Conservation (phyloP, 2,329 filamentous ascomycete genomes). For the Fusarium penzigii region DNA sequence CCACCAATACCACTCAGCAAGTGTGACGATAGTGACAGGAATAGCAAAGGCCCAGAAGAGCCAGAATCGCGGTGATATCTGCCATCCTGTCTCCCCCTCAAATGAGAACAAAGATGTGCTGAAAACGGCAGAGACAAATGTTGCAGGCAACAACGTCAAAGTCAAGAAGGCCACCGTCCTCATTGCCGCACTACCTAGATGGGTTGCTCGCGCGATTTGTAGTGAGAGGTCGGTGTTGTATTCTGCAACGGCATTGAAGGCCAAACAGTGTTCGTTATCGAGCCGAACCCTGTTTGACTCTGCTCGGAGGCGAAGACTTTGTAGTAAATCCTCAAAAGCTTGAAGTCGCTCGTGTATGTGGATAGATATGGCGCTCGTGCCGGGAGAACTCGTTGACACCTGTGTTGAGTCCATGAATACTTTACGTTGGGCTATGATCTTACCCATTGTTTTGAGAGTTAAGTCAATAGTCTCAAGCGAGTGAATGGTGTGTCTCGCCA, state of each 20-base stretch:
- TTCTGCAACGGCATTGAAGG: constrained; percentile 46
- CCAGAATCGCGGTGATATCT: constrained; percentile 36
- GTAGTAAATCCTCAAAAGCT: constrained; percentile 35
- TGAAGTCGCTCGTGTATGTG: constrained; percentile 35
- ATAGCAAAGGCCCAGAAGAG: constrained; percentile 36
- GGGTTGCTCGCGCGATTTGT: constrained; percentile 40
- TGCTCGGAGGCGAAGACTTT: constrained; percentile 38
- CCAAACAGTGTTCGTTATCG: constrained; percentile 56
- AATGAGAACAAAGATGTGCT: constrained; percentile 47
- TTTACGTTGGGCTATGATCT: constrained; percentile 35
- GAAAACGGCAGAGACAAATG: constrained; percentile 51
- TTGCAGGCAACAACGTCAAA: constrained; percentile 50
- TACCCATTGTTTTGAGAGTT: constrained; percentile 31
- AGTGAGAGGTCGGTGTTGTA: constrained; percentile 41
- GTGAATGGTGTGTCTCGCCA: constrained; percentile 46
- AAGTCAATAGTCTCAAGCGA: constrained; percentile 44
- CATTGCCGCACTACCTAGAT: constrained; percentile 52
- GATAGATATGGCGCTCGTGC: no score
- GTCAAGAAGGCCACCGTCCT: constrained; percentile 52
- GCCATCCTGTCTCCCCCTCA: constrained; percentile 28
- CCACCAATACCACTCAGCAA: constrained; percentile 21
- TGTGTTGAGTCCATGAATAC: constrained; percentile 10
- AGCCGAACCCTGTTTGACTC: constrained; percentile 46
- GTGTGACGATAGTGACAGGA: constrained; percentile 28
- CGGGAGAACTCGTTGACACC: constrained; percentile 26